Evolutionary conservation across 495 filamentous ascomycete genomes (phyloP), one percentile per base, ranked within the genome.

Genomic region (Cercophora scortea): DNA sequence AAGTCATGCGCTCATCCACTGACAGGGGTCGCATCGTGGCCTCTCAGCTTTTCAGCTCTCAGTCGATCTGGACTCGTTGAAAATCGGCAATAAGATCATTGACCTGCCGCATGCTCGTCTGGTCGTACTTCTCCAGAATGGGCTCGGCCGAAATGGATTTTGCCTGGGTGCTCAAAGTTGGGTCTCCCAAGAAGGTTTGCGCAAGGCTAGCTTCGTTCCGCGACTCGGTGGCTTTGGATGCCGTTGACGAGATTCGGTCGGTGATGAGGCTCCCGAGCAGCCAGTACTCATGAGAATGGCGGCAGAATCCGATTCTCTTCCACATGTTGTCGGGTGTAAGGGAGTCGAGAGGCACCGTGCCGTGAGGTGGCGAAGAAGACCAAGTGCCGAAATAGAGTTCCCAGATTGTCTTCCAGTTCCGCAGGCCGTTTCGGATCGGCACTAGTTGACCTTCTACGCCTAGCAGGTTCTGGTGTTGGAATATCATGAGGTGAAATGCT

Each of bases 21-120:
- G 25, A 5, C 25, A 25, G 25, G 25, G 2, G 25, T 25, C 5
- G 25, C 25, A 25, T 25, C 25, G 25, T 25, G 25, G 25, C 25
- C 2, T 25, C 25, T 25, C 25, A 13, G 9, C 38, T 11, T 12
- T 15, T 16, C 17, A 42, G 39, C 35, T 11, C 48, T 40, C 53
- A 59, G 9, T 53, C 60, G 32, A 66, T 38, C 12, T 56, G 52
- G 45, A 66, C 56, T 15, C 49, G 55, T 25, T 61, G 53, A 16
- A 63, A 66, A 18, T 52, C 61, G 42, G 53, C 49, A n/a, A 66
- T 66, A 11, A 66, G 46, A 25, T 66, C 63, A 42, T 66, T 66
- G 51, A 66, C 61, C 46, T 66, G 63, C 13, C 63, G 61, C 63
- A 66, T 66, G 52, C 63, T 66, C 15, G 63, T 66, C 33, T 66